Conservation (phyloP, 1,284 basidiomycete species). For the Leccinum pallidistipes region DNA sequence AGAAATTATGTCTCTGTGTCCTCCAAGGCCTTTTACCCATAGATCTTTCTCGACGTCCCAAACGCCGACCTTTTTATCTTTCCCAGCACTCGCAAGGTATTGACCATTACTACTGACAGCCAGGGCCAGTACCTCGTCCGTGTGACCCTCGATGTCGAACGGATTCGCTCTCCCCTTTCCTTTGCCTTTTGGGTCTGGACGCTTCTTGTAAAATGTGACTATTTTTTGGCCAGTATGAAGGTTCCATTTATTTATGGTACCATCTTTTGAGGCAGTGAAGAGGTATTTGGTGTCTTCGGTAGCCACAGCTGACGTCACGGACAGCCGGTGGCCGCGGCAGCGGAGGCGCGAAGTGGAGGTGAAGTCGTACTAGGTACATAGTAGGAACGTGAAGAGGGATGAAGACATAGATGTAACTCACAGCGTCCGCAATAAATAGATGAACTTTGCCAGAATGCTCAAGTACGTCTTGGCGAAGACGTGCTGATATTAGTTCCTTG, state of each 20-base stretch:
- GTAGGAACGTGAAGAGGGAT: conserved; percentile 24
- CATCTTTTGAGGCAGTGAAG: conserved; percentile 86
- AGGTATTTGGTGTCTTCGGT: conserved; percentile 69
- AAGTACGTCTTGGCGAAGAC: conserved; percentile 87
- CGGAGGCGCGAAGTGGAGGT: conserved; percentile 50
- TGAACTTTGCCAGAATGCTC: conserved; percentile 87
- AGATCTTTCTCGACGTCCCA: conserved; percentile 77
- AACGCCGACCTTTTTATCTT: conserved; percentile 77
- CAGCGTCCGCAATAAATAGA: conserved; percentile 72
- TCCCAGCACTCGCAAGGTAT: conserved; percentile 84
- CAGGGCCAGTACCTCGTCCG: conserved; percentile 81
- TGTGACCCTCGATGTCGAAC: conserved; percentile 68
- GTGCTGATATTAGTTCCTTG: conserved; percentile 85
- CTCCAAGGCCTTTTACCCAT: conserved; percentile 79
- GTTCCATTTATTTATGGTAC: conserved; percentile 81
- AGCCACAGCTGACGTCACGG: conserved; percentile 75
- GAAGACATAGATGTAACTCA: conserved; percentile 35
- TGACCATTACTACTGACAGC: conserved; percentile 86
- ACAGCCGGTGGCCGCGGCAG: conserved; percentile 71
- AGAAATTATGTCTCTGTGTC: conserved; percentile 85
- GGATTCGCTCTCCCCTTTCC: conserved; percentile 48
- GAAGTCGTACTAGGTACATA: conserved; percentile 33
- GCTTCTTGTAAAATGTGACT: conserved; percentile 59
- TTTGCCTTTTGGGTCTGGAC: conserved; percentile 39
- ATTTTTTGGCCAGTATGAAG: conserved; percentile 61